Conservation (phyloP, 768 basidiomycete genomes). For the Leccinum obscurum region DNA sequence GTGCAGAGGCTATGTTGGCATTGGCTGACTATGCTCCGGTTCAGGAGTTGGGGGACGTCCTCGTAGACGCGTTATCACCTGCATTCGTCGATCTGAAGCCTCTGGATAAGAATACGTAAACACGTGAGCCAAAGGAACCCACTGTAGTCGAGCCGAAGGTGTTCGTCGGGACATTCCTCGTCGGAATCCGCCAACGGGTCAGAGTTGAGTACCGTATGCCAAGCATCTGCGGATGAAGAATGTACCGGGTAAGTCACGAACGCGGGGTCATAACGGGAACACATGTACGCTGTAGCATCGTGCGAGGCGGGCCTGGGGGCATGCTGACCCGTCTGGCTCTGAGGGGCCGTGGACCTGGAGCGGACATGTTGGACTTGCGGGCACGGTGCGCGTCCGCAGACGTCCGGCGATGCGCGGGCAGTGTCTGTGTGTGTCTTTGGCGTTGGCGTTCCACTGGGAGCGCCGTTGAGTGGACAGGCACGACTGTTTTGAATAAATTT, state of each 20-base stretch:
- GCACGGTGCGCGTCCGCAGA: constrained; percentile 28
- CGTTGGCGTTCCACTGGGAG: constrained; percentile 26
- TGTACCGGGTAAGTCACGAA: constrained; percentile 8
- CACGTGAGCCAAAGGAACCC: constrained; percentile 8
- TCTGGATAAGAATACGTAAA: constrained; percentile 12
- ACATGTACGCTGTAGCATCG: constrained; percentile 67
- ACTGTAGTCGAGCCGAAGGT: constrained; percentile 68
- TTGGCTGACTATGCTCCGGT: constrained; percentile 28
- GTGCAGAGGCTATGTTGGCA: constrained; percentile 6
- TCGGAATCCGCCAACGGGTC: constrained; percentile 80
- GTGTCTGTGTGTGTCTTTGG: constrained; percentile 22
- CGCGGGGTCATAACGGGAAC: background rate
- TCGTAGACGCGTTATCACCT: constrained; percentile 58
- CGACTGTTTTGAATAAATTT: constrained; percentile 13
- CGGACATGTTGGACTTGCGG: constrained; percentile 23
- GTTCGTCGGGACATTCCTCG: constrained; percentile 65
- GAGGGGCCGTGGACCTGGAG: constrained; percentile 24
- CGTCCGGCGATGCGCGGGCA: constrained; percentile 26
- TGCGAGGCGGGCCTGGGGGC: constrained; percentile 39
- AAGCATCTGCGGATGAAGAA: constrained; percentile 54
- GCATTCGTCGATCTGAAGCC: constrained; percentile 54
- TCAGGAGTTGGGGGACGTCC: constrained; percentile 60
- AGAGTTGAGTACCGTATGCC: constrained; percentile 62
- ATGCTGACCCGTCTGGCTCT: constrained; percentile 27
- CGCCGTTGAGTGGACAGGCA: constrained; percentile 19